Evolutionary conservation across 805 yeast species (phyloP), one percentile per base, ranked within the genome.

Genomic region (Saccharomyces eubayanus): DNA sequence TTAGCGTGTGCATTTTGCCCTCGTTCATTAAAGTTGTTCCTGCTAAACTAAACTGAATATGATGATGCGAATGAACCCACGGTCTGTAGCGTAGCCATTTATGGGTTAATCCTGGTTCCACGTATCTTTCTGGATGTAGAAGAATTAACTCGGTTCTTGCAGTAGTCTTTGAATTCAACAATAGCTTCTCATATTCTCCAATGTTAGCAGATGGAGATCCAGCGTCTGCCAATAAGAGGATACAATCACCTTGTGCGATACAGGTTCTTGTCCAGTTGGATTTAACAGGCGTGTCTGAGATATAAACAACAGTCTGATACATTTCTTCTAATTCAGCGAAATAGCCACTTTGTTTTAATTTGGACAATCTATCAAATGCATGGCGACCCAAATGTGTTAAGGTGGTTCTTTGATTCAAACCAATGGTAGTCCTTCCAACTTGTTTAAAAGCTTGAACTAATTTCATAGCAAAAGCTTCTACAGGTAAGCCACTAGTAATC

Each of bases 31-130:
- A 47, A 1, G 49, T 8, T 21, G 48, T 12, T 41, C 48, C 60
- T 16, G 43, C 9, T 16, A 36, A n/a, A 5, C 62, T 53, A 46
- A 91, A 83, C 61, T 89, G 95, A 12, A 92, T 80, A 67, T 92
- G 98, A 66, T 94, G 97, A 65, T 92, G 97, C 0, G 89, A 82
- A 58, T 89, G 89, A 3, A 94, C 89, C 98, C 98, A 94, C 1
- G 83, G 78, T 57, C 99, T 74, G 55, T 81, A 81, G 62, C 86
- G 87, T 50, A 94, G 74, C 98, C 98, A 92, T 50, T 77, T 75
- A 47, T 83, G 82, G 0, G 97, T 90, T 8, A 87, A 76, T 0
- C 99, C 99, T 0, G 96, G 92, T 28, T 79, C 79, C 4, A 94
- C 97, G 57, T 74, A 81, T 59, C 85, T 79, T 28, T 89, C 96